phyloP scores from a whole-genome alignment of 139 green algal genomes.

The Gonium pectorale region DNA sequence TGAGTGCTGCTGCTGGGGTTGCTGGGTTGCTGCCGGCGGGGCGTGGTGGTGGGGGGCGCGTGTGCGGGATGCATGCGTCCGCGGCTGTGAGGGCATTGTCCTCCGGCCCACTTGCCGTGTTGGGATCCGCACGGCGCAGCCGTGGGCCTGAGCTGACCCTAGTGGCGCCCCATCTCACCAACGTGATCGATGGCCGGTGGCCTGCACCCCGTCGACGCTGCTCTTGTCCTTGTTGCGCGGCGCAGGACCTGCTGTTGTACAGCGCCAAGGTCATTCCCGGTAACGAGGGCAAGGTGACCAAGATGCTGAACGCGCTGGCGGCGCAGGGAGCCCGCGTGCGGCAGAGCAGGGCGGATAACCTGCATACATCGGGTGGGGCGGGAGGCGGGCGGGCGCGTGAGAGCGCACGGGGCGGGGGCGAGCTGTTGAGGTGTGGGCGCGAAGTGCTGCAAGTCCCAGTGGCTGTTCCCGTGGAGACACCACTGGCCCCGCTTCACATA shows the following conservation, averaged over 20 bases:
- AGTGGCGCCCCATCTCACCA: no score
- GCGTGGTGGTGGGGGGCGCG: not conserved
- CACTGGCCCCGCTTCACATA: not conserved
- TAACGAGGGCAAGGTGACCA: conserved; percentile 86
- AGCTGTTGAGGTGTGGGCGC: not conserved
- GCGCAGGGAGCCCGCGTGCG: conserved; percentile 67
- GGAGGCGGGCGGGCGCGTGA: not conserved
- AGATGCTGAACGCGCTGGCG: conserved; percentile 97
- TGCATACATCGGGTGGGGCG: conserved; percentile 43
- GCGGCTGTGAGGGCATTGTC: no score
- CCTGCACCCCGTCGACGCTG: no score
- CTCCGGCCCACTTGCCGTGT: no score
- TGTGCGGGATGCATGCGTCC: not conserved
- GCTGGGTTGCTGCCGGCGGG: not conserved
- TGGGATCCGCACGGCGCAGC: no score
- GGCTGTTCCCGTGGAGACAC: no score
- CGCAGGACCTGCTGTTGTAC: conserved; percentile 51
- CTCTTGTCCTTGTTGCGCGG: no score
- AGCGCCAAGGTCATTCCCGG: conserved; percentile 81
- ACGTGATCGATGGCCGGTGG: no score
- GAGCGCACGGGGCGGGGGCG: not conserved
- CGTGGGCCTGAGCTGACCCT: no score
- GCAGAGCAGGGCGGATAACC: conserved; percentile 30
- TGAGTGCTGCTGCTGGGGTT: conserved; percentile 2
- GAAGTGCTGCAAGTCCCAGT: no score